Evolutionary conservation across 148 eudicot genomes (phyloP), one percentile per base, ranked within the genome.

Genomic region (Cornus kousa): DNA sequence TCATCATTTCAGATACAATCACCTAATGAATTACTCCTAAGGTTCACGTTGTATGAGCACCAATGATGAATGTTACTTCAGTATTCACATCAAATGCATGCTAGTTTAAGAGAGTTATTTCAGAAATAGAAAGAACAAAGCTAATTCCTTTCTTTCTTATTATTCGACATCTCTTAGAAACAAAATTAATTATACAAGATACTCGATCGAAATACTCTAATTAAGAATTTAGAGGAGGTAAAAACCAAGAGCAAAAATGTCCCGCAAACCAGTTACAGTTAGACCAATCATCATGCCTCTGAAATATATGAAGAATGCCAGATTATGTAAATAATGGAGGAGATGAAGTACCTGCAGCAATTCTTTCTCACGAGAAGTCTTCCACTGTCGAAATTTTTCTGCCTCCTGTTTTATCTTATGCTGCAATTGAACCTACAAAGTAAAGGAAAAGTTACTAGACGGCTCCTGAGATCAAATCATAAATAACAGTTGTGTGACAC

Each of bases 341-440:
- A 53, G 20, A 62, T 62, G 6, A 62, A 19, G 28, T 79, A 94
- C 99, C 99, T 97, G 99, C 81, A 97, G 77, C 67, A 97, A 88
- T 82, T 97, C 99, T 83, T 92, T 97, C 80, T 97, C 99, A 73
- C 99, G 89, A 77, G 95, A 92, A 77, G 97, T 98, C 81, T 92
- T 97, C 99, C 99, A 97, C 71, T 82, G 92, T 78, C 99, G 95
- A 87, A 97, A 97, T 80, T 97, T 97, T 78, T 97, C 99, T 39
- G 97, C 91, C 83, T 97, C 99, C 90, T 94, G 99, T 85, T 97
- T 97, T 73, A 94, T 97, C 82, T 91, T 97, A 74, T 97, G 92
- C 84, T 97, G 99, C 87, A 97, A 80, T 85, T 94, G 99, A 84
- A 97, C 99, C 99, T 97, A 75, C n/a, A 82, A 77, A 62, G 23